phyloP scores from a whole-genome alignment of 192 early-diverging fungal species.

The Podochytrium sp. region DNA sequence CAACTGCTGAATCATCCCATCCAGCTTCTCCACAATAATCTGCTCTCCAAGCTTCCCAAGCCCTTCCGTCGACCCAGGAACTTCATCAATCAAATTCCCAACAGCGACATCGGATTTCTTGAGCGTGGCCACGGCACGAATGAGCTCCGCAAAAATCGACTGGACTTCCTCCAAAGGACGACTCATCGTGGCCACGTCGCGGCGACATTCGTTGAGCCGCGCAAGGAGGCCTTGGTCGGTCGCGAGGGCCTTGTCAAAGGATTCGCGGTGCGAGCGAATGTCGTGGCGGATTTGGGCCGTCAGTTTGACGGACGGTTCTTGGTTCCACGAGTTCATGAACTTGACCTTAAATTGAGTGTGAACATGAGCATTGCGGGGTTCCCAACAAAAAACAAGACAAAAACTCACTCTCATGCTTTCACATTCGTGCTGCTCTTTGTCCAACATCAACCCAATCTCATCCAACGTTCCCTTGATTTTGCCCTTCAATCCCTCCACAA shows the following conservation, averaged over 20 bases:
- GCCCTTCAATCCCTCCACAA: conserved; percentile 68
- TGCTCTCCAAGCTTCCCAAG: conserved; percentile 59
- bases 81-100: conserved; percentile 67
- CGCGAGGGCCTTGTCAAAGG: conserved; percentile 74
- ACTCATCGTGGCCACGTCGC: conserved; percentile 40
- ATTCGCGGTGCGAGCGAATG: conserved; percentile 70
- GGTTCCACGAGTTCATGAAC: conserved; percentile 82
- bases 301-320: conserved; percentile 75
- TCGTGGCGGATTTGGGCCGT: conserved; percentile 80
- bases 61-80: conserved; percentile 37
- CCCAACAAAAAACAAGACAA: conserved; percentile 2
- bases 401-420: conserved; percentile 70
- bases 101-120: conserved; percentile 26
- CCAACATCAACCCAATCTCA: conserved; percentile 68
- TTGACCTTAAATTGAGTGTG: conserved; percentile 24
- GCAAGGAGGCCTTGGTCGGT: conserved; percentile 51
- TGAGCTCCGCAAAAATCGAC: conserved; percentile 46
- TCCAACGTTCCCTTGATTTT: conserved; percentile 69
- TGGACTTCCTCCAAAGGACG: conserved; percentile 53
- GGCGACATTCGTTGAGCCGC: conserved; percentile 35
- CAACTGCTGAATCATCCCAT: conserved; percentile 65
- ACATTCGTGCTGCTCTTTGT: conserved; percentile 87
- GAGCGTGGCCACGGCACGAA: conserved; percentile 43
- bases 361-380: neutral
- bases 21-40: conserved; percentile 64